Evolutionary conservation across 2,329 filamentous ascomycete species (phyloP), one percentile per base, ranked within the genome.

Genomic region (Tolypocladium nubicola): DNA sequence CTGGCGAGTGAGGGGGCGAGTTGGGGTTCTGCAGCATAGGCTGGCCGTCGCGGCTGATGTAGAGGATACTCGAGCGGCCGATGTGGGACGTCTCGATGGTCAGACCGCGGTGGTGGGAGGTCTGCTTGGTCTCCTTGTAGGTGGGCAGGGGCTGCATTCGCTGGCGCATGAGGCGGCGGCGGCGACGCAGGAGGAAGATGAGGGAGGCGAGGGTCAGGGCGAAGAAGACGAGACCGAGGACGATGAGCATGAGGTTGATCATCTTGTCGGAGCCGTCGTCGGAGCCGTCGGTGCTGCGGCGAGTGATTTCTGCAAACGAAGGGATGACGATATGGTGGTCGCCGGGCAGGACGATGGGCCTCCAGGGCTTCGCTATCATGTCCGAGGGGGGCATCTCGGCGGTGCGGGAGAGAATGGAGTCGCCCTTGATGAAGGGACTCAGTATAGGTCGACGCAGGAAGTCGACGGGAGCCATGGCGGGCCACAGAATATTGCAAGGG

Each of bases 171-270:
- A 80, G 74, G 55, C 73, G 74, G 65, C 75, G 74, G 61, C 84
- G 80, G 66, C 86, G 85, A 70, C 89, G 88, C 63, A 97, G 76
- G 68, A 90, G 73, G 62, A 93, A 76, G 54, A 97, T 83, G 35
- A 80, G 76, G 58, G 83, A 85, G 56, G 87, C 77, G 58, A 91
- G 78, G 53, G 86, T 68, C 37, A 96, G 78, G 59, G 81, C 85
- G 65, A 93, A 73, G 65, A 95, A 83, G 64, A 93, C 76, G 52
- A 99, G 79, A 61, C 86, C 85, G 64, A 97, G 79, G 57, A 97
- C 81, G 58, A 84, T 81, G 65, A 96, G 88, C 69, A 96, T 77
- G 49, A 96, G 82, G 68, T 90, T 85, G 70, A 92, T 79, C 75
- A 88, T 85, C 60, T 78, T 82, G 64, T 88, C 76, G 64, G 76